Evolutionary conservation across 83 land plant species (phyloP).

Genomic region (Picea mariana): DNA sequence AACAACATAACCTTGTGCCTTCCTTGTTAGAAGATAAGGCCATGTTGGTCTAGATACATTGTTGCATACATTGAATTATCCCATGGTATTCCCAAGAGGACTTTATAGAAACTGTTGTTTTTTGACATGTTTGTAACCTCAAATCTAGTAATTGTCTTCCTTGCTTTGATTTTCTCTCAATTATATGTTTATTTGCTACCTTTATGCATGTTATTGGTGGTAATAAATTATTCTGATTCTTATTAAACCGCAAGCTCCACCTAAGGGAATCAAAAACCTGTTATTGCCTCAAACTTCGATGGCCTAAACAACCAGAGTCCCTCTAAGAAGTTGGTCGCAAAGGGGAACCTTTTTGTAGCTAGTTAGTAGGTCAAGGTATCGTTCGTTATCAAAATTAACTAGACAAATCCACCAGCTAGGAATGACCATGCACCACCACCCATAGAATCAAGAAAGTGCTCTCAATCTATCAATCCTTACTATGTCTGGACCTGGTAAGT

Average conservation of each 20-base stretch:
- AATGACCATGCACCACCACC: conserved; percentile 41
- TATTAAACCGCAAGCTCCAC: conserved; percentile 2
- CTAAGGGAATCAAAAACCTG: conserved; percentile 70
- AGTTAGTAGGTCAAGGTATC: conserved; percentile 73
- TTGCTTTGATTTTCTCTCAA: too few relatives aligned
- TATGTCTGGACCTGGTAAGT: conserved; percentile 28
- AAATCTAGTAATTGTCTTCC: too few relatives aligned
- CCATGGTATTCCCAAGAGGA: too few relatives aligned
- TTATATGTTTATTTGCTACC: too few relatives aligned
- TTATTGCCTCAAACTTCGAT: conserved; percentile 87
- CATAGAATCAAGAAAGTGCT: conserved; percentile 30
- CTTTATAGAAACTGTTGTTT: too few relatives aligned
- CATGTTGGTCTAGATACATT: too few relatives aligned
- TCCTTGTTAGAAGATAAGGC: too few relatives aligned
- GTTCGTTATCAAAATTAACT: conserved; percentile 64
- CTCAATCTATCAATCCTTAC: conserved; percentile 29
- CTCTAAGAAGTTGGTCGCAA: conserved; percentile 69
- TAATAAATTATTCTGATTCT: too few relatives aligned
- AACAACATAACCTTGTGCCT: too few relatives aligned
- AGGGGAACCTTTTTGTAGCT: conserved; percentile 37
- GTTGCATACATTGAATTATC: too few relatives aligned
- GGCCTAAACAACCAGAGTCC: conserved; percentile 65
- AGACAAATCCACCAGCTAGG: conserved; percentile 57
- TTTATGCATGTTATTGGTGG: too few relatives aligned
- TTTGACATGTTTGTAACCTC: too few relatives aligned